Evolutionary conservation across 2,329 filamentous ascomycete genomes (phyloP), one percentile per base, ranked within the genome.

Genomic region (Coniochaeta prunicola): DNA sequence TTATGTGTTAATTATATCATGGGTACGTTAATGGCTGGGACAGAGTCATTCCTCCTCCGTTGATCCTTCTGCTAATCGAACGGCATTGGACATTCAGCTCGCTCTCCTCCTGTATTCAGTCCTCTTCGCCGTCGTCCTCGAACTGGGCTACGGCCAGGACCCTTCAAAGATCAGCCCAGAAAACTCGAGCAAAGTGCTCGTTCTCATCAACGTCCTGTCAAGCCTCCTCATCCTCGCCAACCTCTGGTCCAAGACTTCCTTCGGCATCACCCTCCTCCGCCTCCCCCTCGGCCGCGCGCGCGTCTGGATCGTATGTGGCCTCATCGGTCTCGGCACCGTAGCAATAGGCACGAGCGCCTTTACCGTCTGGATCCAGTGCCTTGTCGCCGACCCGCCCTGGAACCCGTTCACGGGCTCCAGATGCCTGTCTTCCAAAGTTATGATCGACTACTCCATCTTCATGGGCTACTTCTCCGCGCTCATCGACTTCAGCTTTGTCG

Each of bases 231-330:
- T 72, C 50, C 48, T 70, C 26, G 65, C 65, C 12, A 64, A 70
- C 40, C 66, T 69, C 12, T 73, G 68, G 69, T 70, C 68, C 60
- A 75, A 75, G 60, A 73, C 72, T 0, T 72, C 72, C 1, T 72
- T 75, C 40, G 71, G 68, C 6, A 60, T 73, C 7, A 71, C 71
- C 6, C 63, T 72, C 0, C 59, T 71, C 7, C 65, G 68, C 28
- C 64, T 73, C 6, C 53, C 53, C 30, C 53, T 67, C 63, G 45
- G 45, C 45, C 5, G 58, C 66, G 15, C 63, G 65, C 26, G 59
- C 60, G 53, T 60, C 66, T 40, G 66, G 2, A 57, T 64, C 13
- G 65, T 73, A 19, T 69, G 68, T 64, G 61, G 64, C 34, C 64
- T 70, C 58, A 71, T 73, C 26, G 58, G 67, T 7, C 67, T 66